Evolutionary conservation across 2,329 filamentous ascomycete species (phyloP).

Genomic region (Tolypocladium pustulatum): DNA sequence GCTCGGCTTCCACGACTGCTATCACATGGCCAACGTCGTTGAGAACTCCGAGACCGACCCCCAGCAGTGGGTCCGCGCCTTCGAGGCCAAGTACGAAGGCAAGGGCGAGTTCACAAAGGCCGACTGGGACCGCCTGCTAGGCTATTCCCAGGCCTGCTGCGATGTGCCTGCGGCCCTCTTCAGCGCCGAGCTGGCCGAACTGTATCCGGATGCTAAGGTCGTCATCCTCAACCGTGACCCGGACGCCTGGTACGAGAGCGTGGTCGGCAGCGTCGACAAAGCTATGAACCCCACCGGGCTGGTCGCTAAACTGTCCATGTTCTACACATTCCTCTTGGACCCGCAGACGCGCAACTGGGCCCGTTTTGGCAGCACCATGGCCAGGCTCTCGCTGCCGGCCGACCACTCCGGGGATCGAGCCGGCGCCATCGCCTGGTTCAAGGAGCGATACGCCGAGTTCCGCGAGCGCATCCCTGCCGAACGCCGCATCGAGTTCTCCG

Average conservation of each 20-base stretch:
- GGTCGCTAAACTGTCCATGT: conserved; percentile 3
- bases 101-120: conserved; percentile 19
- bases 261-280: conserved; percentile 12
- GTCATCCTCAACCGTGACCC: conserved; percentile 28
- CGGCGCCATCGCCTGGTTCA: conserved; percentile 26
- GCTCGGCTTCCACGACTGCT: conserved; percentile 18
- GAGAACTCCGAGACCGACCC: conserved; percentile 12
- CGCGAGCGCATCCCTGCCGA: conserved; percentile 20
- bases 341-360: conserved; percentile 11
- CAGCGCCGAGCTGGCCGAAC: conserved; percentile 22
- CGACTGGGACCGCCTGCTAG: conserved; percentile 36
- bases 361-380: conserved; percentile 16
- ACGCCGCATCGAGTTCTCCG: conserved; percentile 25
- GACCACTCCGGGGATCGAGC: conserved; percentile 22
- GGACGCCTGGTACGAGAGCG: conserved; percentile 26
- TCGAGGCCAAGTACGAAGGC: conserved; percentile 20
- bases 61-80: conserved; percentile 19
- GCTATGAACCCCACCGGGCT: conserved; percentile 4
- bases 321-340: conserved; percentile 20
- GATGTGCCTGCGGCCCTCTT: conserved; percentile 47
- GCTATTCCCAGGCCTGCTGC: conserved; percentile 37
- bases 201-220: conserved; percentile 25
- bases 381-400: conserved; percentile 13
- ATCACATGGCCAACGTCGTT: conserved; percentile 15
- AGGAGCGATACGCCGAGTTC: conserved; percentile 25